Conservation (phyloP, 1,284 basidiomycete species). For the Boletus sp. region DNA sequence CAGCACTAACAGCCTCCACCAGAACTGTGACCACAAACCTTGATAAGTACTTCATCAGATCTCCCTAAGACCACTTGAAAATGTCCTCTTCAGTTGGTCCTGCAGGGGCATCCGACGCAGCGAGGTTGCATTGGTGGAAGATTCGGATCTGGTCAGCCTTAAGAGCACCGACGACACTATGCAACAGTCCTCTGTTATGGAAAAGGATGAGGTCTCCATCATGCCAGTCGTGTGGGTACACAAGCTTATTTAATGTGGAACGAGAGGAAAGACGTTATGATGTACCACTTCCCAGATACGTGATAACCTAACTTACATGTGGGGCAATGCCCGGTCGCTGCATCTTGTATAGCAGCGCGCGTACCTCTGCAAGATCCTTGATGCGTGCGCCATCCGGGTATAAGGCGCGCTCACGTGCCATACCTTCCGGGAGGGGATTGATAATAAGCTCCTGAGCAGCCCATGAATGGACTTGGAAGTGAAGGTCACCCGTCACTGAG, state of each 20-base stretch:
- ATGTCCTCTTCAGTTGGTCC: conserved; percentile 41
- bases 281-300: not conserved
- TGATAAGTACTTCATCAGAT: not conserved
- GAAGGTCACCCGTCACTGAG: conserved; percentile 67
- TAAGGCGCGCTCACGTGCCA: conserved; percentile 48
- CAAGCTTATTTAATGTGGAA: conserved; percentile 39
- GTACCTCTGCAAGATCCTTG: conserved; percentile 61
- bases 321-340: conserved; percentile 47
- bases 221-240: conserved; percentile 62
- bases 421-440: conserved; percentile 55
- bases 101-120: conserved; percentile 56
- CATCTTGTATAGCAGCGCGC: conserved; percentile 68
- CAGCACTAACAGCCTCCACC: not conserved
- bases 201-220: conserved; percentile 14
- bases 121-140: conserved; percentile 71
- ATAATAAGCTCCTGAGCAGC: conserved; percentile 54
- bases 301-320: not conserved
- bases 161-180: conserved; percentile 66
- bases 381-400: conserved; percentile 72
- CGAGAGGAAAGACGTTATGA: not conserved
- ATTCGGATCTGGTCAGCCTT: conserved; percentile 61
- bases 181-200: conserved; percentile 15
- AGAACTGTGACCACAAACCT: not conserved
- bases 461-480: conserved; percentile 74
- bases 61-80: conserved; percentile 12